A percentile compares a stretch with the other conserved stretches of the same genome.
phyloP scores from a whole-genome alignment of 495 filamentous ascomycete species.

The Penicillium arizonense region DNA sequence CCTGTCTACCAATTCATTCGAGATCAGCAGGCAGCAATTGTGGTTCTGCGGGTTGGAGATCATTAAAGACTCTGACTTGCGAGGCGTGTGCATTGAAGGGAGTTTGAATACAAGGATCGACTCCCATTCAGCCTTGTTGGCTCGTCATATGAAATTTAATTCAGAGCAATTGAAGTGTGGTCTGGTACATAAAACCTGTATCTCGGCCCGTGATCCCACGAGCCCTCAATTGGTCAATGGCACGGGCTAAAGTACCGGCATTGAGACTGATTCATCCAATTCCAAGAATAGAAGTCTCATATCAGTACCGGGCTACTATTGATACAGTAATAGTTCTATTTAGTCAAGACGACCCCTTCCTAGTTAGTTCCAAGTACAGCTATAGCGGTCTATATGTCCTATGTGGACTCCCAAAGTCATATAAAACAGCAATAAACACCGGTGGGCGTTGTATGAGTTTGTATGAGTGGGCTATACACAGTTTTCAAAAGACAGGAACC shows the following conservation, averaged over 20 bases:
- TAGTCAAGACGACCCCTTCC: too few relatives aligned
- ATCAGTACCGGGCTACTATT: too few relatives aligned
- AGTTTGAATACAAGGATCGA: not conserved
- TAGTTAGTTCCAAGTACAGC: too few relatives aligned
- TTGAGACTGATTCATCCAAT: too few relatives aligned
- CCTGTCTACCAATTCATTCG: not conserved
- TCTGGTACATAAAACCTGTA: not conserved
- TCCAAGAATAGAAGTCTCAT: too few relatives aligned
- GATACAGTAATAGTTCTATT: too few relatives aligned
- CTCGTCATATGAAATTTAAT: too few relatives aligned
- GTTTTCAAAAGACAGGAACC: not conserved
- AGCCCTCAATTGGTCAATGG: not conserved
- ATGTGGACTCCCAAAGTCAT: too few relatives aligned
- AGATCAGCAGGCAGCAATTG: not conserved
- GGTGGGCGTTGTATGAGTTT: not conserved
- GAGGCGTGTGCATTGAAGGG: not conserved
- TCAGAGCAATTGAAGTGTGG: too few relatives aligned
- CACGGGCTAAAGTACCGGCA: not conserved
- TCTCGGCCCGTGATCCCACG: conserved; percentile 2
- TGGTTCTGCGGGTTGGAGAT: not conserved
- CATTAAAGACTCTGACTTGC: conserved; percentile 1
- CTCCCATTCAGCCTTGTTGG: not conserved
- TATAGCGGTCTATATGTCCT: too few relatives aligned
- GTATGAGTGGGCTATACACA: not conserved
- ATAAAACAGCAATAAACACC: too few relatives aligned